These are phyloP conservation scores for Citrus sinensis DNA, from an alignment of 345 rosid species.

Conservation along the genomic window DNA sequence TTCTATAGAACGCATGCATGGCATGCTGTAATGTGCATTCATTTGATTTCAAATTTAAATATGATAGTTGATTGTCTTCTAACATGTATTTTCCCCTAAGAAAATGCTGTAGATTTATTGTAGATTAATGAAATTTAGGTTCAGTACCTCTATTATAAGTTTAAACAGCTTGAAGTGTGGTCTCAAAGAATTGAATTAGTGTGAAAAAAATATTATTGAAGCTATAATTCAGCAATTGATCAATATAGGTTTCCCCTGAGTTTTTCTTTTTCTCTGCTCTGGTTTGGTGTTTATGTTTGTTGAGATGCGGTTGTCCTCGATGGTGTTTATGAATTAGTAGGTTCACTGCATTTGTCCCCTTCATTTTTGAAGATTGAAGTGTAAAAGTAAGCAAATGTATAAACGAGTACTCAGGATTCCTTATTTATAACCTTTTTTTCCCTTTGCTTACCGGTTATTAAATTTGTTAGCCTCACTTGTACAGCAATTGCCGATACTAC, in stretches of 20 bases:
- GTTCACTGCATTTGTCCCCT: background rate
- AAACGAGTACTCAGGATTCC: background rate
- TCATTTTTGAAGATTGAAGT: background rate
- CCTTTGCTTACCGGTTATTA: slow-evolving; percentile 1
- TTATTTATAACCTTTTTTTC: background rate
- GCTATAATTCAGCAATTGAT: background rate
- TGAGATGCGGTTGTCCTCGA: background rate
- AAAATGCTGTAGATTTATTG: background rate
- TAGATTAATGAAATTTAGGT: background rate
- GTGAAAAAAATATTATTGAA: background rate
- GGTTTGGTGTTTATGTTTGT: background rate
- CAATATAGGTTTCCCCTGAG: background rate
- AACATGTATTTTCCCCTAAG: background rate
- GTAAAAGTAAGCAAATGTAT: background rate
- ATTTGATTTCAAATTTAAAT: background rate
- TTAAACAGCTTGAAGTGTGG: background rate
- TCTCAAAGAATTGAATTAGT: background rate
- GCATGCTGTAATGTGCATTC: background rate
- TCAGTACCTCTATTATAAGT: background rate
- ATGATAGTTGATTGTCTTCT: background rate
- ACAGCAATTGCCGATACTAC: slow-evolving; percentile 27
- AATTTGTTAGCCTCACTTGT: slow-evolving; percentile 3
- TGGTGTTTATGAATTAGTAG: background rate
- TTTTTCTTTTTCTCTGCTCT: background rate
- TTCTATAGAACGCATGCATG: background rate